phyloP scores from a whole-genome alignment of 441 rosid genomes.

The Rhodomyrtus psidioides region DNA sequence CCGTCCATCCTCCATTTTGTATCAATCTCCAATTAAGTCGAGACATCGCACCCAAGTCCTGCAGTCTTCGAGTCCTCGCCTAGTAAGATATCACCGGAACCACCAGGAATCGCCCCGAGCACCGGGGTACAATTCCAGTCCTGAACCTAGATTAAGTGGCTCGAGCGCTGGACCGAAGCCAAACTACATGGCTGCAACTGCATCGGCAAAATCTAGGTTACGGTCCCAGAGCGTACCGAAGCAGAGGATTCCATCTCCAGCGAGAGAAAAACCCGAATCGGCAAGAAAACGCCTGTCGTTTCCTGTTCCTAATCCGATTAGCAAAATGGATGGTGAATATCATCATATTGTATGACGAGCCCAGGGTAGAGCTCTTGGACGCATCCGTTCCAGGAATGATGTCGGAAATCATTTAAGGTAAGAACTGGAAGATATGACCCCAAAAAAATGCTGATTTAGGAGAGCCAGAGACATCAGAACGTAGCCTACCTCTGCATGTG shows the following conservation, averaged over 20 bases:
- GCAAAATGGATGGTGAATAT: neutral
- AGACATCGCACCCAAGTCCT: constrained; percentile 6
- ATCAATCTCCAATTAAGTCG: constrained; percentile 4
- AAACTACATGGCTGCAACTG: constrained; percentile 49
- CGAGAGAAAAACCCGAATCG: neutral
- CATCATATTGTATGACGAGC: neutral
- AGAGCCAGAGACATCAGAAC: neutral
- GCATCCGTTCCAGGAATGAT: neutral
- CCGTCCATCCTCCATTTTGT: constrained; percentile 3
- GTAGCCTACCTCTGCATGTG: neutral
- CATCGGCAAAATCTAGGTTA: constrained; percentile 14
- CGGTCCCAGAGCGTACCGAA: neutral
- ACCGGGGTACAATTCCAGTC: neutral
- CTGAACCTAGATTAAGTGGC: constrained; percentile 5
- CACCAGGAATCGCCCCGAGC: constrained; percentile 1
- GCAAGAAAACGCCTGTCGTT: neutral
- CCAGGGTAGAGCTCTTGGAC: neutral
- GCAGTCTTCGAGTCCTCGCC: neutral
- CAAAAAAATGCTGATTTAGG: neutral
- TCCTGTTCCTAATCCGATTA: neutral
- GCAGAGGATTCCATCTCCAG: neutral
- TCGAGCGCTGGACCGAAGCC: constrained; percentile 18
- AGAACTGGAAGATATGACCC: neutral
- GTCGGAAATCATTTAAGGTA: neutral
- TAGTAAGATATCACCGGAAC: neutral